These are phyloP conservation scores for Metschnikowia corniflorae DNA, from an alignment of 805 yeast genomes.

Conservation along the genomic window DNA sequence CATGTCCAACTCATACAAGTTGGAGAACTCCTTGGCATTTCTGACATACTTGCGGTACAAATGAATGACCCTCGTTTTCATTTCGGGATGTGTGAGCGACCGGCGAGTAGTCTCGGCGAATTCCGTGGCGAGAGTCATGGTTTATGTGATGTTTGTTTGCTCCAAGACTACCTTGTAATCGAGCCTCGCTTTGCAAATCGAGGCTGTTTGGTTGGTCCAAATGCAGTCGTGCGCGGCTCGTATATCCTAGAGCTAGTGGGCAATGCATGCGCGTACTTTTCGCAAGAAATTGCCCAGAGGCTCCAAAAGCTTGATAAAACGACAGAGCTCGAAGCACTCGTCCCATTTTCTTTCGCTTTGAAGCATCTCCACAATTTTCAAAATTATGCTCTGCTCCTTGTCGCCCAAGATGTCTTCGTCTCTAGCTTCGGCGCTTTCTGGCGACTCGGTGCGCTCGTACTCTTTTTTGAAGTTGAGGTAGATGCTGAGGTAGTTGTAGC, in stretches of 20 bases:
- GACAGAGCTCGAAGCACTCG: conserved; percentile 51
- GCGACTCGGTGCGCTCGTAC: conserved; percentile 6
- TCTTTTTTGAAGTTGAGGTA: conserved; percentile 49
- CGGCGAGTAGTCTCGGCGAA: conserved; percentile 79
- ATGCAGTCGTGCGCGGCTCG: conserved; percentile 15
- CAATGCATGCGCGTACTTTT: conserved; percentile 4
- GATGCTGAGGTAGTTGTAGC: conserved; percentile 50
- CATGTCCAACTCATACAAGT: conserved; percentile 68
- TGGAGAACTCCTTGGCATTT: conserved; percentile 56
- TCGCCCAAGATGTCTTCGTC: conserved; percentile 9
- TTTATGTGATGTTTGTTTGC: not conserved
- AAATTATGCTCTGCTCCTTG: conserved; percentile 40
- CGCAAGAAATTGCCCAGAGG: conserved; percentile 33
- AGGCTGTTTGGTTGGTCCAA: conserved; percentile 19
- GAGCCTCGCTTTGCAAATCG: conserved; percentile 9
- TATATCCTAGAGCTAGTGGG: not conserved
- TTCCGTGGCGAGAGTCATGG: conserved; percentile 69
- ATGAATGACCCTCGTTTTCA: conserved; percentile 60
- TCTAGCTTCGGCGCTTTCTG: conserved; percentile 1
- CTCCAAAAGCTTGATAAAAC: conserved; percentile 51
- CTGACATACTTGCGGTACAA: conserved; percentile 71
- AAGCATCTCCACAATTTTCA: conserved; percentile 43
- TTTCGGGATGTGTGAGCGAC: conserved; percentile 56
- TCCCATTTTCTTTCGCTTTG: conserved; percentile 43
- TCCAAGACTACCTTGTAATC: too few species aligned